phyloP scores from a whole-genome alignment of 768 basidiomycete genomes.

The Tephrocybe sp. region DNA sequence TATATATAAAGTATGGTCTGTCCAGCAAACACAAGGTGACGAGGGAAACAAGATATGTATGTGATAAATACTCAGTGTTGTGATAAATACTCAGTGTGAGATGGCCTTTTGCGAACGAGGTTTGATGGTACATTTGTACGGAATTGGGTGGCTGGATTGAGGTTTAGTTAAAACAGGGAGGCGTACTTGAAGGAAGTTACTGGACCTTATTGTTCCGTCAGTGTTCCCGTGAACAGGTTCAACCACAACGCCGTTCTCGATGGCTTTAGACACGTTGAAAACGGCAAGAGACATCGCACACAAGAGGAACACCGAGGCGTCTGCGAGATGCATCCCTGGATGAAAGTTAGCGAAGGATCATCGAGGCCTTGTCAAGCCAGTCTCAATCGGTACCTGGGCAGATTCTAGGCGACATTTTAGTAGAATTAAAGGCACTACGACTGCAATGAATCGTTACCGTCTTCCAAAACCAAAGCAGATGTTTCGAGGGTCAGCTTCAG shows the following conservation, averaged over 20 bases:
- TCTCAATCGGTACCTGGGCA: slow-evolving; percentile 41
- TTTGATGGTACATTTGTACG: slow-evolving; percentile 57
- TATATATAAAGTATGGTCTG: slow-evolving; percentile 15
- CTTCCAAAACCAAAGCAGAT: slow-evolving; percentile 72
- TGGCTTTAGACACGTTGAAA: slow-evolving; percentile 45
- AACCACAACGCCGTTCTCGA: slow-evolving; percentile 42
- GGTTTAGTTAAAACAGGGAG: not conserved
- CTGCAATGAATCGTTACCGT: slow-evolving; percentile 35
- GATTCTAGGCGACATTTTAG: slow-evolving; percentile 28
- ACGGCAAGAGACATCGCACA: slow-evolving; percentile 52
- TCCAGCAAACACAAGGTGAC: slow-evolving; percentile 21
- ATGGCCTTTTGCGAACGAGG: slow-evolving; percentile 59
- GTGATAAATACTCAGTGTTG: slow-evolving; percentile 29
- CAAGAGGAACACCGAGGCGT: slow-evolving; percentile 50
- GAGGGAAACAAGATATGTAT: slow-evolving; percentile 29
- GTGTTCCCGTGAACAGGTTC: slow-evolving; percentile 57
- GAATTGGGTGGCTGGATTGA: slow-evolving; percentile 50
- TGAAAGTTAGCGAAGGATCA: slow-evolving; percentile 6
- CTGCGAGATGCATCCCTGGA: slow-evolving; percentile 51
- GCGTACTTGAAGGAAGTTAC: not conserved
- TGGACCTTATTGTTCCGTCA: slow-evolving; percentile 62
- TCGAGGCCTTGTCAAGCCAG: not conserved
- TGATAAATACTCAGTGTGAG: slow-evolving; percentile 41
- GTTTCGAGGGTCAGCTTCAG: slow-evolving; percentile 55
- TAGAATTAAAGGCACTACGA: slow-evolving; percentile 4